Conservation (phyloP, 495 filamentous ascomycete genomes). For the Penicillium taxi region DNA sequence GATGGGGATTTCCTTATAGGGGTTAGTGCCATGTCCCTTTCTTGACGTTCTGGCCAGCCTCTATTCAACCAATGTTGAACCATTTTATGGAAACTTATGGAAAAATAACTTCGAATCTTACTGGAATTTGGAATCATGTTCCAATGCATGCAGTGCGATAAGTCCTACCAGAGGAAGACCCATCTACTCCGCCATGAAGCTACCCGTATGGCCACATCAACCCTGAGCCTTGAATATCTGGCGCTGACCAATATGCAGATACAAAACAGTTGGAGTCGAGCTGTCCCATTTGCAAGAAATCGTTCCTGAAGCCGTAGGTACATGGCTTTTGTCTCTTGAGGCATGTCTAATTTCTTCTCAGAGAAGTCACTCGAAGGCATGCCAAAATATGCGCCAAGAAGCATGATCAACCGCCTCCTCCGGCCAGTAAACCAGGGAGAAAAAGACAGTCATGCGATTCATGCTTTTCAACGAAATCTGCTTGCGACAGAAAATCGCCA, state of each 20-base stretch:
- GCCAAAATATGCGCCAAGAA: conserved; percentile 31
- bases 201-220: conserved; percentile 18
- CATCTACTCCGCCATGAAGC: conserved; percentile 28
- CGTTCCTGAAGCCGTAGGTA: conserved; percentile 26
- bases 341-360: conserved; percentile 4
- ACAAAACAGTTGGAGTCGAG: conserved; percentile 17
- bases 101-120: too few species aligned
- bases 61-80: too few species aligned
- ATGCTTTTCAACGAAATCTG: conserved; percentile 25
- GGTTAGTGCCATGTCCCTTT: not conserved
- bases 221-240: too few species aligned
- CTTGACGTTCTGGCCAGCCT: not conserved
- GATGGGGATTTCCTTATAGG: not conserved
- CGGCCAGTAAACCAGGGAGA: conserved; percentile 26
- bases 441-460: conserved; percentile 30
- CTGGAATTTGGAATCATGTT: conserved; percentile 17
- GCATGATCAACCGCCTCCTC: conserved; percentile 23
- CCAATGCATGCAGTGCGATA: conserved; percentile 25
- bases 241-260: conserved; percentile 21
- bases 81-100: too few species aligned
- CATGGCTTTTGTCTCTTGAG: not conserved
- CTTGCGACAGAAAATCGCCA: conserved; percentile 23
- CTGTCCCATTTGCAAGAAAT: conserved; percentile 33
- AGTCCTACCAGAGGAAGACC: conserved; percentile 24
- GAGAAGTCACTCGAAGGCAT: conserved; percentile 32